These are phyloP conservation scores for Oenanthe sinensis DNA, from an alignment of 129 eudicot genomes.

Conservation along the genomic window DNA sequence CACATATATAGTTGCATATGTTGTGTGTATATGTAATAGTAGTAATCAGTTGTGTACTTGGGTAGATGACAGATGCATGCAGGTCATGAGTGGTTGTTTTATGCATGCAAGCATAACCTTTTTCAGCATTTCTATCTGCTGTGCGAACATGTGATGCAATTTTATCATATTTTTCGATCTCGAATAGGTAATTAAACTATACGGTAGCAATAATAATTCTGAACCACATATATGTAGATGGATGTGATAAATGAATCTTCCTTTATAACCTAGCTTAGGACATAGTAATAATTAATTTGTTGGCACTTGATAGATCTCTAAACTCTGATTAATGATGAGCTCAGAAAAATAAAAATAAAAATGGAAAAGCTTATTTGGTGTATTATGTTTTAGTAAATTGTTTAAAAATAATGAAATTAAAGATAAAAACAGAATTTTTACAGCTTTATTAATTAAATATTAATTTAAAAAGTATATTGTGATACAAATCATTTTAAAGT, in stretches of 20 bases:
- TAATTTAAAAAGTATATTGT: too few species aligned
- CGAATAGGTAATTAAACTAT: neutral
- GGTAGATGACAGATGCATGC: slow-evolving; percentile 6
- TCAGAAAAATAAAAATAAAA: too few species aligned
- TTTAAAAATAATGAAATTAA: too few species aligned
- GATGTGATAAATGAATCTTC: neutral
- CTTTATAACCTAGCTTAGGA: neutral
- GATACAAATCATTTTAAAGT: too few species aligned
- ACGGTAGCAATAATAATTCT: neutral
- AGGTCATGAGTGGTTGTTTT: slow-evolving; percentile 13
- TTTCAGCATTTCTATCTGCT: neutral
- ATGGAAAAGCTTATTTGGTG: too few species aligned
- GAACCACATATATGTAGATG: neutral
- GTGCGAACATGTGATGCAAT: slow-evolving; percentile 14
- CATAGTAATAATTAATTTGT: too few species aligned
- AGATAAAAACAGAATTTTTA: too few species aligned
- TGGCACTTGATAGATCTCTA: too few species aligned
- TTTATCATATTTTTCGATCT: neutral
- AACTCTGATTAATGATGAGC: too few species aligned
- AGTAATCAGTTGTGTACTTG: neutral
- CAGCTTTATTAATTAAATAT: too few species aligned
- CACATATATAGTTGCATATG: neutral
- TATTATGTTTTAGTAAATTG: too few species aligned
- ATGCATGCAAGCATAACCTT: slow-evolving; percentile 9
- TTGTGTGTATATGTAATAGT: neutral